A percentile compares a stretch with the other conserved stretches of the same genome.
Evolutionary conservation across 2,329 filamentous ascomycete genomes (phyloP).

Genomic region (Grosmannia huntii): DNA sequence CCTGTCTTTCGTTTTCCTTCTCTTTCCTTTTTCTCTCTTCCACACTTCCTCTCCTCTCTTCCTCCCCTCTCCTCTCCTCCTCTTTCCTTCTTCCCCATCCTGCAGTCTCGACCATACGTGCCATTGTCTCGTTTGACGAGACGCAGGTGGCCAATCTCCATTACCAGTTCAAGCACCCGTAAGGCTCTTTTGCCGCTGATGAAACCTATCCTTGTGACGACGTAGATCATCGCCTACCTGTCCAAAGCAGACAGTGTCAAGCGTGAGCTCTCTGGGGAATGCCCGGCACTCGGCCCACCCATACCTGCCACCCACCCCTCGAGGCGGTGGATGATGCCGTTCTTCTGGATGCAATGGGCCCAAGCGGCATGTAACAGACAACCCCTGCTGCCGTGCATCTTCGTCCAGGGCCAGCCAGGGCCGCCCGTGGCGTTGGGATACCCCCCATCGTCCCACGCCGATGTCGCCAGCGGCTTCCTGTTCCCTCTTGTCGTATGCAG

Average conservation of each 20-base stretch:
- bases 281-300: not conserved
- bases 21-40: too few relatives aligned
- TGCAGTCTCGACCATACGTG: too few relatives aligned
- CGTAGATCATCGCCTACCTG: too few relatives aligned
- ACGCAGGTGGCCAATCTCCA: too few relatives aligned
- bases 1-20: not conserved
- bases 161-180: too few relatives aligned
- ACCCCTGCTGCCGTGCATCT: too few relatives aligned
- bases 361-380: not conserved
- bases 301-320: not conserved
- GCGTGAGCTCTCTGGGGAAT: not conserved
- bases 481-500: not conserved
- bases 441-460: not conserved
- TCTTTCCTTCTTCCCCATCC: not conserved
- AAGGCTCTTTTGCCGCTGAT: too few relatives aligned
- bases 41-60: too few relatives aligned
- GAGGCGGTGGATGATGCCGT: not conserved
- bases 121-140: too few relatives aligned
- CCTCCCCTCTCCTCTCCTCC: not conserved
- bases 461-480: not conserved
- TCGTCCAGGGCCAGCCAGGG: not conserved
- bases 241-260: too few relatives aligned
- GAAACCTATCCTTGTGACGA: too few relatives aligned
- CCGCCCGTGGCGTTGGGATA: not conserved
- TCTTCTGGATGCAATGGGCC: not conserved